Evolutionary conservation across 2,329 filamentous ascomycete genomes (phyloP).

Genomic region (Ophiocordyceps camponoti-floridani): DNA sequence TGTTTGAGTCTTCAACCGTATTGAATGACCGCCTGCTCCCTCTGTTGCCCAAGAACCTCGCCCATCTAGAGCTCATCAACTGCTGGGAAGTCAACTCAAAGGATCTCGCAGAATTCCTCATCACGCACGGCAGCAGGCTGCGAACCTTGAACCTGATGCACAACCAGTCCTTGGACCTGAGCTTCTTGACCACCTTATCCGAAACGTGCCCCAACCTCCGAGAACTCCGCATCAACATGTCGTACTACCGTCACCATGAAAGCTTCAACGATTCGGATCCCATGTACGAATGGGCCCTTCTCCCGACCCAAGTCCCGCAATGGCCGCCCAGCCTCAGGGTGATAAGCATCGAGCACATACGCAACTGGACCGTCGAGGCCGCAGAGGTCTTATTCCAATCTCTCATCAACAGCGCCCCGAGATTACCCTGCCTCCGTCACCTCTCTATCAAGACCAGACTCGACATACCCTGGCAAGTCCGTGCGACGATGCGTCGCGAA

Average conservation of each 20-base stretch:
- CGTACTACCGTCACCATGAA: constrained; percentile 54
- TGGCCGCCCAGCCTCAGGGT: constrained; percentile 60
- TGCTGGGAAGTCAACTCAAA: constrained; percentile 59
- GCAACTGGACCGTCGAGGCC: constrained; percentile 51
- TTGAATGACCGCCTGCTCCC: constrained; percentile 52
- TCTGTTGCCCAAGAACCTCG: constrained; percentile 46
- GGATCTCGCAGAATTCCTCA: constrained; percentile 46
- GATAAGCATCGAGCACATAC: constrained; percentile 60
- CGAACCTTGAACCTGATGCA: constrained; percentile 53
- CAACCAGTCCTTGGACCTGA: constrained; percentile 61
- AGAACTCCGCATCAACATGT: constrained; percentile 58
- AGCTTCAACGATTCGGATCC: constrained; percentile 57
- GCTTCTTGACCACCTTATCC: constrained; percentile 51
- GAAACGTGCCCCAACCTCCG: constrained; percentile 52
- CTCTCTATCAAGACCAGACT: constrained; percentile 63
- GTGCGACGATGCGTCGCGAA: constrained; percentile 58
- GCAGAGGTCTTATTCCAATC: constrained; percentile 68
- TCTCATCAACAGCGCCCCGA: constrained; percentile 50
- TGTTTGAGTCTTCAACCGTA: constrained; percentile 58
- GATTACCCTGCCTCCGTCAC: constrained; percentile 47
- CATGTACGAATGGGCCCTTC: constrained; percentile 52
- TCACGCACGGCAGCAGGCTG: constrained; percentile 48
- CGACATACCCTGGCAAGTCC: constrained; percentile 64
- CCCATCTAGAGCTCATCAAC: constrained; percentile 56
- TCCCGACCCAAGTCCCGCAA: constrained; percentile 44